Evolutionary conservation across 2,329 filamentous ascomycete genomes (phyloP), one percentile per base, ranked within the genome.

Genomic region (Fusarium sp.): DNA sequence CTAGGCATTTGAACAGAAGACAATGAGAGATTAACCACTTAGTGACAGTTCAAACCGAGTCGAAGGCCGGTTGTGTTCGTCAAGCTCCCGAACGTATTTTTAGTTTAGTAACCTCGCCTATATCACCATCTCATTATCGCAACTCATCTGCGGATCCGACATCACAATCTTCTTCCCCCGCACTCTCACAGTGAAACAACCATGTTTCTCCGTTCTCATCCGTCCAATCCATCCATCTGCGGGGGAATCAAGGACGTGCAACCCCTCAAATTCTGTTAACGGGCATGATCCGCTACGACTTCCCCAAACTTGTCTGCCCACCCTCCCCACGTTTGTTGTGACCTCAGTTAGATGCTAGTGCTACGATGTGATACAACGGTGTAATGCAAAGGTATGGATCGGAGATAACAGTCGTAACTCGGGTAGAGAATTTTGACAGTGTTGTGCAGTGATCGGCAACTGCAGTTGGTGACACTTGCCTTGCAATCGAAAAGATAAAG

Each of bases 271-370:
- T 40, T 63, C 56, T 45, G 8, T 22, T 7, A 49, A 50, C 38
- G 56, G 63, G 30, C 63, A 62, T 62, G 63, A 67, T 67, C 40
- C 54, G 53, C 52, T 46, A 27, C 8, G 3, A 25, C 8, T 27
- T 75, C 66, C 73, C 68, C 73, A 71, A 75, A 73, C 68, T 72
- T 24, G 45, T 14, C 38, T 10, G 8, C 14, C 18, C 34, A n/a
- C 34, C 34, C 43, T 59, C 73, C 57, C 73, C 73, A 72, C 71
- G 66, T 69, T 50, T 34, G n/a, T 24, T 70, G 61, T 65, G 42
- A 66, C 65, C 30, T 54, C 46, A 30, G 14, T 14, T 25, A 20
- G 27, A 46, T 72, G 45, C 44, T 45, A 66, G 50, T 50, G 55
- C 32, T 49, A 58, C 51, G 32, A 46, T 20, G 40, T 45, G 29